Percentiles rank a stretch among this genome's conserved stretches.
Conservation (phyloP, 352 stramenopile genomes). For the Phytopythium ostracodes region DNA sequence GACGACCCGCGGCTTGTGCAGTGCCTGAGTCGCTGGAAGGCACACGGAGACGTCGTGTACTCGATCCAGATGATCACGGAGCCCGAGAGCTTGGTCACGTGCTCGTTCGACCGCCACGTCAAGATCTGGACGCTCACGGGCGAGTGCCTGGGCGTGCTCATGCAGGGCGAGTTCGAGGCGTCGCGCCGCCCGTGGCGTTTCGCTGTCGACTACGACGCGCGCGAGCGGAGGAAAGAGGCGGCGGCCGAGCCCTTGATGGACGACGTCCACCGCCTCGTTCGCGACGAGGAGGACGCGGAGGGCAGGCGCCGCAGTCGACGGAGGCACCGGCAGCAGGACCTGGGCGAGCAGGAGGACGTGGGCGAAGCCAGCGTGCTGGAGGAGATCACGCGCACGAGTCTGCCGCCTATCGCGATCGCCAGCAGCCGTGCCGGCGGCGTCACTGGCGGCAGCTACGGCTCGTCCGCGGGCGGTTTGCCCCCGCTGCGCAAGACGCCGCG, state of each 20-base stretch:
- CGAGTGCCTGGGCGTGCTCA: slow-evolving; percentile 67
- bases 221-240: slow-evolving; percentile 62
- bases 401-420: slow-evolving; percentile 22
- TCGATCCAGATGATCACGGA: slow-evolving; percentile 71
- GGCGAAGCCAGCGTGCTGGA: slow-evolving; percentile 31
- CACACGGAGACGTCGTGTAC: slow-evolving; percentile 73
- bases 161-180: slow-evolving; percentile 61
- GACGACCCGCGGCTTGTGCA: slow-evolving; percentile 20
- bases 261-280: slow-evolving; percentile 39
- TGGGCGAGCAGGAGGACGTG: slow-evolving; percentile 12
- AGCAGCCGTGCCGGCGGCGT: neutral
- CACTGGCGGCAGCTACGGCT: neutral
- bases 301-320: slow-evolving; percentile 9
- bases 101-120: slow-evolving; percentile 74
- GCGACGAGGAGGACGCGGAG: slow-evolving; percentile 17
- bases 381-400: slow-evolving; percentile 31
- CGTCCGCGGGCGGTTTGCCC: slow-evolving; percentile 4
- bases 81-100: slow-evolving; percentile 63
- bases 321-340: slow-evolving; percentile 10
- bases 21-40: slow-evolving; percentile 60
- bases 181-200: slow-evolving; percentile 58
- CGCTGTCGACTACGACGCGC: slow-evolving; percentile 64
- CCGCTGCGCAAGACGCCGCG: slow-evolving; percentile 42
- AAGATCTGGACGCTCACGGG: slow-evolving; percentile 66
- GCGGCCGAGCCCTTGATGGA: slow-evolving; percentile 52